Percentiles rank a stretch among this genome's conserved stretches.
Evolutionary conservation across 768 basidiomycete species (phyloP).

Genomic region (Rhodotorula sphaerocarpa): DNA sequence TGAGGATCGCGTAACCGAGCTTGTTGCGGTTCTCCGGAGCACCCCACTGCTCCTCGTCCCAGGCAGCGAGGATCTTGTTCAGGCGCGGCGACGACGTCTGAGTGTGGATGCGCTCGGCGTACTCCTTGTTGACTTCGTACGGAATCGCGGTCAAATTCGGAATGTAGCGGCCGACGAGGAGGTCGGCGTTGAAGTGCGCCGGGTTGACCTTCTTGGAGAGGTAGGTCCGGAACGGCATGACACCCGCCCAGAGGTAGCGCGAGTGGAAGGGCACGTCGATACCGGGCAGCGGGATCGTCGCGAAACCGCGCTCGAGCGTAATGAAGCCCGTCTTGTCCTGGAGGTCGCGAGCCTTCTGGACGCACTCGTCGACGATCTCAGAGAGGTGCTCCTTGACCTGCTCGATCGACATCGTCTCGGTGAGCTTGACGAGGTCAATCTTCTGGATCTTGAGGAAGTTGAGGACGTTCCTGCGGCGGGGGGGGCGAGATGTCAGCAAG

Average conservation of each 20-base stretch:
- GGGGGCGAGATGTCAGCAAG: no score
- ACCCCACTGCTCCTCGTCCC: conserved; percentile 88
- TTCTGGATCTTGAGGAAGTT: conserved; percentile 96
- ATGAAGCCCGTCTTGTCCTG: conserved; percentile 72
- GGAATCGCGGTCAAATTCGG: conserved; percentile 90
- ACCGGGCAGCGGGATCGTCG: conserved; percentile 56
- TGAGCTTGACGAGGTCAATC: conserved; percentile 60
- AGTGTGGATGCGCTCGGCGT: conserved; percentile 90
- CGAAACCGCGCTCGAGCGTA: conserved; percentile 91
- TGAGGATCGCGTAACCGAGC: conserved; percentile 89
- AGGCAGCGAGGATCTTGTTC: conserved; percentile 84
- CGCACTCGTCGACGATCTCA: conserved; percentile 79
- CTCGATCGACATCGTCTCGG: conserved; percentile 76
- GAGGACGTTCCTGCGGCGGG: conserved; percentile 45
- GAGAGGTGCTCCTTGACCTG: conserved; percentile 92
- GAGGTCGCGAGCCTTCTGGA: conserved; percentile 64
- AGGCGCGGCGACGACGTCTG: conserved; percentile 92
- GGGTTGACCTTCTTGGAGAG: conserved; percentile 97
- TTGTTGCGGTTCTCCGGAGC: conserved; percentile 73
- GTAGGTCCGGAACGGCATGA: conserved; percentile 44
- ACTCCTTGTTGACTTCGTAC: conserved; percentile 72
- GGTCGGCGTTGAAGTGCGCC: conserved; percentile 81
- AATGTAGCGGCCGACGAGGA: conserved; percentile 89
- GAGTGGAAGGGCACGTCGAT: conserved; percentile 99
- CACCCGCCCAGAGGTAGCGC: conserved; percentile 84